A percentile compares a stretch with the other conserved stretches of the same genome.
phyloP scores from a whole-genome alignment of 169 alveolate species.

The Plasmodium vinckei region DNA sequence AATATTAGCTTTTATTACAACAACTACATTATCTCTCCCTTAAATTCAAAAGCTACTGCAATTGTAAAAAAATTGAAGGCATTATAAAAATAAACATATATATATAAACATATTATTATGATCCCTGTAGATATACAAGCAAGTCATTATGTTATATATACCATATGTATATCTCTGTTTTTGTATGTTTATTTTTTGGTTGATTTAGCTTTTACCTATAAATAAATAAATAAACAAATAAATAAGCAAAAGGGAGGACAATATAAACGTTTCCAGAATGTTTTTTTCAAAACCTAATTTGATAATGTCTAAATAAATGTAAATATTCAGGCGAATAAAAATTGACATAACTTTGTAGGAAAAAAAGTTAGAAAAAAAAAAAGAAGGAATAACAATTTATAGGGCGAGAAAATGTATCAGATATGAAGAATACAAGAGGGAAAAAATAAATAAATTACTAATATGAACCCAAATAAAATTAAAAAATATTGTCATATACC shows the following conservation, averaged over 20 bases:
- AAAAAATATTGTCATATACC: too few relatives aligned
- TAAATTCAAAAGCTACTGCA: constrained; percentile 20
- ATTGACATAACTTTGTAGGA: too few relatives aligned
- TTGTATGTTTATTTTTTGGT: background rate
- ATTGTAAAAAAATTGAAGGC: constrained; percentile 38
- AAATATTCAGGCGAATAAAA: too few relatives aligned
- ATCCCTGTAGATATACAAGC: background rate
- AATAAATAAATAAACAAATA: too few relatives aligned
- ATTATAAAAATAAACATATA: background rate
- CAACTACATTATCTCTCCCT: constrained; percentile 22
- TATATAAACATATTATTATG: background rate
- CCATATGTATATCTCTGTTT: background rate
- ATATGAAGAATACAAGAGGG: too few relatives aligned
- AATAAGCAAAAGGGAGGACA: too few relatives aligned
- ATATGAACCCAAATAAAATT: too few relatives aligned
- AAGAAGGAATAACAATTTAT: too few relatives aligned
- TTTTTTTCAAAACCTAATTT: background rate
- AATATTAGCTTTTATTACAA: constrained; percentile 22
- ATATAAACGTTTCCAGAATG: background rate
- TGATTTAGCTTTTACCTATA: background rate
- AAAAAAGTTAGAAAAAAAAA: too few relatives aligned
- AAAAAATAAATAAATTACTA: too few relatives aligned
- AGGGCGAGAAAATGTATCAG: too few relatives aligned
- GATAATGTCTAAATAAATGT: too few relatives aligned
- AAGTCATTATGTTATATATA: background rate